Evolutionary conservation across 1,284 basidiomycete species (phyloP), one percentile per base, ranked within the genome.

Genomic region (Ceratobasidium sp.): DNA sequence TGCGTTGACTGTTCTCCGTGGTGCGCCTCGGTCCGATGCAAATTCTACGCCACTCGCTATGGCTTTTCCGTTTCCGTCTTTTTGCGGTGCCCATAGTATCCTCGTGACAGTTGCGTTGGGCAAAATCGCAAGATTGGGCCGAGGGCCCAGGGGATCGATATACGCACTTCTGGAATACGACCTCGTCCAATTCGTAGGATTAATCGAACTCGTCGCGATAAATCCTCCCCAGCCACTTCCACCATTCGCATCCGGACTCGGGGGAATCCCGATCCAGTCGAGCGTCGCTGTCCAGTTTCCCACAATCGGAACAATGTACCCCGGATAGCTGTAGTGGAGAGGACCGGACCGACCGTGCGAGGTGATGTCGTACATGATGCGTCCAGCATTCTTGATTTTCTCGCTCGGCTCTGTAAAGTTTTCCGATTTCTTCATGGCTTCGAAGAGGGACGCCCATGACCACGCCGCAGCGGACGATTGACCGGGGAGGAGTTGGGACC

Each of bases 111-210:
- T 83, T 58, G 82, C 81, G 72, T 81, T 87, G 77, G 82, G 80
- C 26, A 90, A 82, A 73, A 92, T 87, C 73, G 85, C 84, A 60
- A 92, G 84, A 78, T 93, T 92, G 28, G 83, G 59, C 55, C 88
- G 84, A 12, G 86, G 82, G 3, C 85, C 83, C 36, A 87, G 80
- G 3, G 88, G 84, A 77, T 90, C 88, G 76, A 92, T 86, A 82
- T 92, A 92, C 0, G 86, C 90, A 0, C 86, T 84, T 69, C 88
- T 85, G 5, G 90, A 84, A 80, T 90, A 89, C 8, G 88, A 90
- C 46, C 91, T 85, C 0, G 87, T 87, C 83, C 86, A 86, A 83
- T 89, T 91, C 39, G 79, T 53, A 0, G 86, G 85, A 80, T 91
- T 89, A 79, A 92, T 87, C 39, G 85, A 83, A 14, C 86, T 88